Percentiles rank a stretch among this genome's conserved stretches.
phyloP scores from a whole-genome alignment of 2,329 filamentous ascomycete species.

The Stagonosporopsis tanaceti region DNA sequence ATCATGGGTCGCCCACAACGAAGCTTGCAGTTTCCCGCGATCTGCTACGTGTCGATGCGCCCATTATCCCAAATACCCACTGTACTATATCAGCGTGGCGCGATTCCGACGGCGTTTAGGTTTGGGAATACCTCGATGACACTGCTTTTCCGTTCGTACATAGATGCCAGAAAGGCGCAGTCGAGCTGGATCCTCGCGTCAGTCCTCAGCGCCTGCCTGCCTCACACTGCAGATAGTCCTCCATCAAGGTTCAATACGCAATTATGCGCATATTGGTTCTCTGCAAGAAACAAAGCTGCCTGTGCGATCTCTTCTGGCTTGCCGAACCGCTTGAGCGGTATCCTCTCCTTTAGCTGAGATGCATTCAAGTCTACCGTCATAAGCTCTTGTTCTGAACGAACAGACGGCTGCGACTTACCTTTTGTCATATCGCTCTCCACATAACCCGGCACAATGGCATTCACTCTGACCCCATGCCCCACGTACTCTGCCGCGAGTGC shows the following conservation, averaged over 20 bases:
- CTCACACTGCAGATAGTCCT: constrained; percentile 71
- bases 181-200: not conserved
- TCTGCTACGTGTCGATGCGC: constrained; percentile 4
- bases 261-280: constrained; percentile 85
- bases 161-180: constrained; percentile 6
- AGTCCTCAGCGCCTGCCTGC: not conserved
- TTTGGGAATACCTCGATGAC: constrained; percentile 23
- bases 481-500: constrained; percentile 71
- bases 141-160: constrained; percentile 7
- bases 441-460: constrained; percentile 84
- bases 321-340: constrained; percentile 74
- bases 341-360: constrained; percentile 55
- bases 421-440: constrained; percentile 82
- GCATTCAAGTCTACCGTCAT: constrained; percentile 46
- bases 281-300: constrained; percentile 78
- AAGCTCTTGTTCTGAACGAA: not conserved
- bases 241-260: constrained; percentile 87
- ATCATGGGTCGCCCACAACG: not conserved
- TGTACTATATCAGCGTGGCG: constrained; percentile 26
- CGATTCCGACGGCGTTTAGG: constrained; percentile 23
- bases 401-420: constrained; percentile 54
- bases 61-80: constrained; percentile 2
- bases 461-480: constrained; percentile 72
- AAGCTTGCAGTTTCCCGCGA: not conserved
- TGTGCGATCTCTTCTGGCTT: constrained; percentile 77